phyloP scores from a whole-genome alignment of 2,329 filamentous ascomycete species.

The Neopestalotiopsis rosae region DNA sequence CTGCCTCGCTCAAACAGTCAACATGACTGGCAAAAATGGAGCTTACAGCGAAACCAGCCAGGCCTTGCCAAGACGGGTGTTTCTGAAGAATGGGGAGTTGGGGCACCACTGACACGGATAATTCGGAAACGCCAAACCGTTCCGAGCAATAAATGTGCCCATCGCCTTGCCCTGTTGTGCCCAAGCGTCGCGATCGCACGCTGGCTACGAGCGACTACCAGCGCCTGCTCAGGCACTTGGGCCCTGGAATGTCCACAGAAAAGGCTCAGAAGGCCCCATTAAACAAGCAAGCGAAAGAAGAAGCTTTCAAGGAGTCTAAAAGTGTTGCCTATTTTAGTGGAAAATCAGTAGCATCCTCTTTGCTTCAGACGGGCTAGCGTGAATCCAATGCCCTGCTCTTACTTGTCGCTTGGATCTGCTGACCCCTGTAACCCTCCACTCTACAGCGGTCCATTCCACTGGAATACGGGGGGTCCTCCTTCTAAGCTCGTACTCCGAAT shows the following conservation, averaged over 20 bases:
- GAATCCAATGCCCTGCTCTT: neutral
- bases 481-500: neutral
- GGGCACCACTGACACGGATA: neutral
- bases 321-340: constrained; percentile 4
- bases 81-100: neutral
- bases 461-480: neutral
- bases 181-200: neutral
- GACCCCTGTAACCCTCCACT: neutral
- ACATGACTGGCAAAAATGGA: neutral
- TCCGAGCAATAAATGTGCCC: neutral
- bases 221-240: no score
- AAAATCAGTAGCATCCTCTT: constrained; percentile 3
- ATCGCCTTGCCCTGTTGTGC: constrained; percentile 7
- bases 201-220: neutral
- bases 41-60: no score
- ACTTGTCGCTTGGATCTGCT: neutral
- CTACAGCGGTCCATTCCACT: neutral
- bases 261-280: constrained; percentile 7
- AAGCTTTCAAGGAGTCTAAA: constrained; percentile 4
- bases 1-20: neutral
- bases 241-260: neutral
- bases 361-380: neutral
- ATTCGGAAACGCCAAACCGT: constrained; percentile 14
- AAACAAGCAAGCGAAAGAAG: constrained; percentile 1
- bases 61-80: neutral